Conservation (phyloP, 164 flowering plant species). For the Vitis vinifera region ASM3070453v1 NC_081811.1:22913501-22914000, state of each 20-base stretch:
- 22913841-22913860: slow-evolving; percentile 33
- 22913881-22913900: slow-evolving; percentile 47
- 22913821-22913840: slow-evolving; percentile 32
- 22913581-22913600: slow-evolving; percentile 71
- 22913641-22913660: slow-evolving; percentile 75
- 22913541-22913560: slow-evolving; percentile 88
- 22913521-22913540: slow-evolving; percentile 36
- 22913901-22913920: slow-evolving; percentile 43
- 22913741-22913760: slow-evolving; percentile 64
- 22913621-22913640: slow-evolving; percentile 74
- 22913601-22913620: slow-evolving; percentile 91
- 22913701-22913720: slow-evolving; percentile 97
- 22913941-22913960: slow-evolving; percentile 68
- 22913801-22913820: slow-evolving; percentile 40
- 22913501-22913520: slow-evolving; percentile 64
- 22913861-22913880: slow-evolving; percentile 65
- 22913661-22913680: slow-evolving; percentile 85
- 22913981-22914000: slow-evolving; percentile 86
- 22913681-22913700: slow-evolving; percentile 80
- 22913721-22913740: slow-evolving; percentile 84
- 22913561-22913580: slow-evolving; percentile 96
- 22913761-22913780: slow-evolving; percentile 70
- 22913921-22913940: slow-evolving; percentile 37
- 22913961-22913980: slow-evolving; percentile 98
- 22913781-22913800: slow-evolving; percentile 69